Base-by-base conservation (phyloP, 306 rosid genomes). In the Vicia villosa region DNA sequence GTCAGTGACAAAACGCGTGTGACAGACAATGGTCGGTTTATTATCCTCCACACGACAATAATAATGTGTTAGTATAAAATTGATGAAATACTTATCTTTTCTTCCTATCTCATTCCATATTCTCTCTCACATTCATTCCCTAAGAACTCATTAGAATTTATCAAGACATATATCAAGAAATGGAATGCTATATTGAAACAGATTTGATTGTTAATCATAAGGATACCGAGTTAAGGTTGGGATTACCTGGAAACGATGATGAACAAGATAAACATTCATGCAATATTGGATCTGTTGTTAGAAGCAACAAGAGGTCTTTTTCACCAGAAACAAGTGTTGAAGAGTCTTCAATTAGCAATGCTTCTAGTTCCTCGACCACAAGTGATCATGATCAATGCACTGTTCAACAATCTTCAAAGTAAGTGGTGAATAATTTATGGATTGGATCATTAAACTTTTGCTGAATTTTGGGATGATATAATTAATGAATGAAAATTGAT, bases 201-300 rank as follows among this genome's bases (percentile, higher is more conserved):
- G 78, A 81, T 52, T 65, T 82, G 68, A 85, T 51, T 20, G 81
- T 52, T 20, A 52, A 87, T 68, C 68, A 86, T 16, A 77, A 76
- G 80, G 90, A 58, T 15, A 84, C 87, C 13, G 90, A 89, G 81
- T 84, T 91, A 55, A 85, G 86, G 65, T 74, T 91, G 65, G 97
- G 96, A 21, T 76, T 89, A 64, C 94, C 94, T 0, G 94, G 96
- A 5, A 63, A 70, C 16, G 73, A 83, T 21, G 81, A 77, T 65
- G 81, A 76, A 62, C 72, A 80, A n/a, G n/a, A n/a, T n/a, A n/a
- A n/a, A 64, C 36, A 61, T 60, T 62, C 79, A 45, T 76, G 77
- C 58, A 63, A 15, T 60, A 55, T 2, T 24, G 42, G 42, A 1
- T 43, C 57, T 57, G 14, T 28, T 19, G 62, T 81, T 14, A 84